These are phyloP conservation scores for Rhodamnia rubescens DNA, from an alignment of 345 rosid species.

Conservation along the genomic window DNA sequence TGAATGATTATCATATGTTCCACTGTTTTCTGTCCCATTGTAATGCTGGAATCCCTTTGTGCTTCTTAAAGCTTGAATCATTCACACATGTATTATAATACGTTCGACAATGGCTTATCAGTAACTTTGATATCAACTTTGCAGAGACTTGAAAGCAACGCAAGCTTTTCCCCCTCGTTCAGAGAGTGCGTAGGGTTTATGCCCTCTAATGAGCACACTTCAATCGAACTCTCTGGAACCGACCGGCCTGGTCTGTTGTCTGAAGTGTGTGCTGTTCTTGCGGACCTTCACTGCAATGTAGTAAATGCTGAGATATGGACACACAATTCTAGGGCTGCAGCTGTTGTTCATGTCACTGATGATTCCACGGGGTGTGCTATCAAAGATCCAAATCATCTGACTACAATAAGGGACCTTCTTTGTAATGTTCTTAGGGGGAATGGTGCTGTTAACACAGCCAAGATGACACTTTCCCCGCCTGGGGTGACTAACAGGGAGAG, in stretches of 20 bases:
- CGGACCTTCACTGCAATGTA: constrained; percentile 74
- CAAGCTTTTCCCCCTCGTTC: constrained; percentile 40
- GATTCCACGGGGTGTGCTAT: constrained; percentile 45
- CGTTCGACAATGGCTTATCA: background rate
- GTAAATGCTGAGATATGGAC: constrained; percentile 93
- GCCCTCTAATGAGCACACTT: constrained; percentile 71
- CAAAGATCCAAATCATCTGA: constrained; percentile 52
- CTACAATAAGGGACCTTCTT: constrained; percentile 48
- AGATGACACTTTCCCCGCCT: constrained; percentile 8
- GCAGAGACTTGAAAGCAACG: constrained; percentile 75
- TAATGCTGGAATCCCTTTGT: background rate
- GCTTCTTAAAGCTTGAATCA: background rate
- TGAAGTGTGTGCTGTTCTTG: constrained; percentile 85
- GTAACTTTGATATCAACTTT: background rate
- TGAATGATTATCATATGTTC: background rate
- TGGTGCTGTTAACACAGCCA: constrained; percentile 26
- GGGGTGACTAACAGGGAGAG: constrained; percentile 14
- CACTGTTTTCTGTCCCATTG: background rate
- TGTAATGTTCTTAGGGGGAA: constrained; percentile 54
- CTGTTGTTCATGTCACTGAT: constrained; percentile 73
- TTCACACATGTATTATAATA: background rate
- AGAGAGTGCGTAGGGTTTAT: constrained; percentile 68
- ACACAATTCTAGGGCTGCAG: constrained; percentile 89
- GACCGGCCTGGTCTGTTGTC: constrained; percentile 89
- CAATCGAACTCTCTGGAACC: constrained; percentile 70